Conservation (phyloP, 1,139 yeast species). For the Nakaseomyces delphensis region DNA sequence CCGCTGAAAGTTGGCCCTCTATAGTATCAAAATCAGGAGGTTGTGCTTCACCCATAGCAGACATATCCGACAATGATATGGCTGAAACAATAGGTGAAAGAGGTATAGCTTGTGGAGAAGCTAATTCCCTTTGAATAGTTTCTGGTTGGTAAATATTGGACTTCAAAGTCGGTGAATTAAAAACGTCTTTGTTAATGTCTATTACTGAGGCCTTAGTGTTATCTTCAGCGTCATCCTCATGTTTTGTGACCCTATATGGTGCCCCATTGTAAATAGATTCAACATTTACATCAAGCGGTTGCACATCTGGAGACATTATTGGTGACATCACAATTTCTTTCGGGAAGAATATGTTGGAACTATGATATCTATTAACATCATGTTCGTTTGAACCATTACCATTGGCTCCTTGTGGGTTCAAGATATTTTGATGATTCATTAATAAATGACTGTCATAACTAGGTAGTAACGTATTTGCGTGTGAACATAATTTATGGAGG, state of each 20-base stretch:
- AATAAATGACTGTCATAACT: conserved; percentile 26
- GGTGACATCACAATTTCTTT: conserved; percentile 34
- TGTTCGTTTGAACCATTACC: neutral
- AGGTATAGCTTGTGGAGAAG: conserved; percentile 54
- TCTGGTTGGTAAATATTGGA: conserved; percentile 58
- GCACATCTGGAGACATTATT: conserved; percentile 50
- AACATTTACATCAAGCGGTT: conserved; percentile 35
- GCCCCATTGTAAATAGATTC: conserved; percentile 8
- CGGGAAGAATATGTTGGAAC: conserved; percentile 36
- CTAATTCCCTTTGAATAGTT: conserved; percentile 36
- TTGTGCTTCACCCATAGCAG: conserved; percentile 9
- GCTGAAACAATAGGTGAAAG: conserved; percentile 39
- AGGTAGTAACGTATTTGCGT: conserved; percentile 57
- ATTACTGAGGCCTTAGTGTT: conserved; percentile 3
- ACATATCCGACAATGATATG: conserved; percentile 6
- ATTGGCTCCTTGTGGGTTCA: conserved; percentile 6
- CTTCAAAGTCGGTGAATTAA: conserved; percentile 26
- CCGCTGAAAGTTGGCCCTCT: conserved; percentile 14
- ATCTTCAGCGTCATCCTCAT: conserved; percentile 8
- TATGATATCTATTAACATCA: conserved; percentile 23
- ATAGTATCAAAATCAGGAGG: conserved; percentile 25
- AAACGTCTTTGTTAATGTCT: conserved; percentile 11
- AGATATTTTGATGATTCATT: conserved; percentile 14
- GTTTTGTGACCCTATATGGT: conserved; percentile 7
- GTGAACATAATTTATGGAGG: conserved; percentile 51